These are phyloP conservation scores for Hanseniaspora sp. DNA, from an alignment of 1,139 yeast species.

Conservation along the genomic window DNA sequence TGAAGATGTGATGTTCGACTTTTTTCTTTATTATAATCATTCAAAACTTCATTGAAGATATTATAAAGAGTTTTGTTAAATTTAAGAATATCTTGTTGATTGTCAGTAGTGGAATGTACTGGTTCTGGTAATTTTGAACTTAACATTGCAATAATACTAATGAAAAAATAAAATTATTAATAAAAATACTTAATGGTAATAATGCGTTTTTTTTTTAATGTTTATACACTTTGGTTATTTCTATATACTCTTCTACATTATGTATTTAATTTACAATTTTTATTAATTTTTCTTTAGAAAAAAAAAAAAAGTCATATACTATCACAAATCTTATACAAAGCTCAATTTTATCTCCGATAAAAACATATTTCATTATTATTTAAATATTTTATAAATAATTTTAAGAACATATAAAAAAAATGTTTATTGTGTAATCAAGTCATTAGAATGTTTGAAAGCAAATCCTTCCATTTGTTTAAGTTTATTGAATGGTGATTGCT, in stretches of 20 bases:
- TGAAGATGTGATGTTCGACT: neutral
- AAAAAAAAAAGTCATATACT: too few species aligned
- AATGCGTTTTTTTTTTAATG: too few species aligned
- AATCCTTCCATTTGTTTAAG: constrained; percentile 27
- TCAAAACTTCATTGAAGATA: neutral
- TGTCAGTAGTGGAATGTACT: neutral
- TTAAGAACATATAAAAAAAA: too few species aligned
- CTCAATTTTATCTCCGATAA: neutral
- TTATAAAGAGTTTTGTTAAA: neutral
- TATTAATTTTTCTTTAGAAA: too few species aligned
- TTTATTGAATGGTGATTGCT: neutral
- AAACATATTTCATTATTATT: neutral
- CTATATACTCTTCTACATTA: too few species aligned
- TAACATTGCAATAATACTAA: neutral
- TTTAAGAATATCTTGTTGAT: neutral
- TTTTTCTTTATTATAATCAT: neutral
- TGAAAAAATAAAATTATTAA: neutral
- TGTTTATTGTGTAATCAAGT: neutral
- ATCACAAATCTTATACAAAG: too few species aligned
- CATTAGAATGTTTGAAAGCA: constrained; percentile 25
- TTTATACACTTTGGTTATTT: too few species aligned
- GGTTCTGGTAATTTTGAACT: neutral
- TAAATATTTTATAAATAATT: too few species aligned
- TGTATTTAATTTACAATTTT: too few species aligned
- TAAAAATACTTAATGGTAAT: too few species aligned